Conservation (phyloP, 2,329 filamentous ascomycete genomes). For the Colletotrichum kahawae region DNA sequence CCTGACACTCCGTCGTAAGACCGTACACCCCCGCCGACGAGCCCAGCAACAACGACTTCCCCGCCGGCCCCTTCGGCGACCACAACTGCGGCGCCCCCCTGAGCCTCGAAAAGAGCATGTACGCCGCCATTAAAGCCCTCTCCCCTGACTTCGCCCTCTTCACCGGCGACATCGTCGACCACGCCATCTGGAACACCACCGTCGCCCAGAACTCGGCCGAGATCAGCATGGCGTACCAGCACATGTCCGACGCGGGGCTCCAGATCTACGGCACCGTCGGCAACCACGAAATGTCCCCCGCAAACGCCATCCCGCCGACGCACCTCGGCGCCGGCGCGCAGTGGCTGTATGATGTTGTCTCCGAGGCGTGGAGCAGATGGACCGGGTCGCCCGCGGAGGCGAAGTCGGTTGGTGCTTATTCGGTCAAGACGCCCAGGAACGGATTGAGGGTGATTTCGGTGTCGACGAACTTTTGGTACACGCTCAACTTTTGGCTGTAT, state of each 20-base stretch:
- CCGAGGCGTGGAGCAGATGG: neutral
- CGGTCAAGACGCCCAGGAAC: neutral
- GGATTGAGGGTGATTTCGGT: neutral
- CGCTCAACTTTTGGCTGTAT: neutral
- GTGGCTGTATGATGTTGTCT: neutral
- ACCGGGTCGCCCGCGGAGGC: neutral
- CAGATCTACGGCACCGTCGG: slow-evolving; percentile 58
- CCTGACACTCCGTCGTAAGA: slow-evolving; percentile 18
- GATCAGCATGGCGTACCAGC: slow-evolving; percentile 50
- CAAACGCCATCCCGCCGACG: neutral
- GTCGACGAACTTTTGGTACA: neutral
- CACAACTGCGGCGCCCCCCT: slow-evolving; percentile 58
- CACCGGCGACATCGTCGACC: slow-evolving; percentile 64
- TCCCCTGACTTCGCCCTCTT: slow-evolving; percentile 60
- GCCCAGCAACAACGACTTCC: slow-evolving; percentile 51
- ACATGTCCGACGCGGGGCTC: slow-evolving; percentile 47
- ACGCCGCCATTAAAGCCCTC: slow-evolving; percentile 51
- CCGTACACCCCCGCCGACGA: slow-evolving; percentile 51
- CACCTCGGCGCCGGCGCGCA: neutral
- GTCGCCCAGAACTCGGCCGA: slow-evolving; percentile 32
- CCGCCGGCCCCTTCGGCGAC: slow-evolving; percentile 58
- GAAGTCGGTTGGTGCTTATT: neutral
- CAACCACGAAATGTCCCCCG: slow-evolving; percentile 61
- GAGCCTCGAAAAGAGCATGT: slow-evolving; percentile 59
- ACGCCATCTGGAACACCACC: slow-evolving; percentile 53